Conservation (phyloP, 2,329 filamentous ascomycete species). For the Fusarium avenaceum region DNA sequence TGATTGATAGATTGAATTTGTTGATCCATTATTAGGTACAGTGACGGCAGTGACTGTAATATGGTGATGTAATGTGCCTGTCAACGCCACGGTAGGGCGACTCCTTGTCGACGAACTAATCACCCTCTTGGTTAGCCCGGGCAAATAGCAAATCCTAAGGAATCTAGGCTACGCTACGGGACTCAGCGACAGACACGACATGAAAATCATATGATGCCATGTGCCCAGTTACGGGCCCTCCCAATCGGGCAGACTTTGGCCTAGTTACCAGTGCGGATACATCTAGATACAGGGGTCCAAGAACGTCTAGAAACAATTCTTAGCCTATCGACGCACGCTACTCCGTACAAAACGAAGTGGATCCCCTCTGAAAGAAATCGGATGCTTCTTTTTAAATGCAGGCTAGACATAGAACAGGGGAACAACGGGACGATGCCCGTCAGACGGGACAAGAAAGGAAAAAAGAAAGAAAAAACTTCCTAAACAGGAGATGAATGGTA, state of each 20-base stretch:
- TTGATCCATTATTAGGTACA: not conserved
- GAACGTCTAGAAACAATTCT: conserved; percentile 37
- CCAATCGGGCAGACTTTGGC: conserved; percentile 43
- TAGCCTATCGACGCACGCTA: conserved; percentile 5
- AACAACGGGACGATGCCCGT: conserved; percentile 19
- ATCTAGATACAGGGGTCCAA: conserved; percentile 10
- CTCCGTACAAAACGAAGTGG: conserved; percentile 14
- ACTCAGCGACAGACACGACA: conserved; percentile 8
- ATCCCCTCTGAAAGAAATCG: conserved; percentile 17
- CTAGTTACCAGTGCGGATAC: too few species aligned
- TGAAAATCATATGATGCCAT: conserved; percentile 48
- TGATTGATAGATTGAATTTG: not conserved
- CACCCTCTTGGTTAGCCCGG: conserved; percentile 1
- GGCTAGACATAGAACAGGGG: not conserved
- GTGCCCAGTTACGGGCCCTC: conserved; percentile 39
- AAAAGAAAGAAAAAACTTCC: conserved; percentile 12
- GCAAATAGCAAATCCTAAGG: not conserved
- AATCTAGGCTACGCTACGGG: not conserved
- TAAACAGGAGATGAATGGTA: not conserved
- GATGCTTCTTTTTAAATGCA: conserved; percentile 26
- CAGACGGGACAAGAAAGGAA: not conserved
- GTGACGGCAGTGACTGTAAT: conserved; percentile 27
- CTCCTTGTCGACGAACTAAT: conserved; percentile 33
- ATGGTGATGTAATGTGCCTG: conserved; percentile 47
- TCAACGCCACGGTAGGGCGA: conserved; percentile 39